Conservation (phyloP, 331 rosid genomes). For the Acacia concinna region DNA sequence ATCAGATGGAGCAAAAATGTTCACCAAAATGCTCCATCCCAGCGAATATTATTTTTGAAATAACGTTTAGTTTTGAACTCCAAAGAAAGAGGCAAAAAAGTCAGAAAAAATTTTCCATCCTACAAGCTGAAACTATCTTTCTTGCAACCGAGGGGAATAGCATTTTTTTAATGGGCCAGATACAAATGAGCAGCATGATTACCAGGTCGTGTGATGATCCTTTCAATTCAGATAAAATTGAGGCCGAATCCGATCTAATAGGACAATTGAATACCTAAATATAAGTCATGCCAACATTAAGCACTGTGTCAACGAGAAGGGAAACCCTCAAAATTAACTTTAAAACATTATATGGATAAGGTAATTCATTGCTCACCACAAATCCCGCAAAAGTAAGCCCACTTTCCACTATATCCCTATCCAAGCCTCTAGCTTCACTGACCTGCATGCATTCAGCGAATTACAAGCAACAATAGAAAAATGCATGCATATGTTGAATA, state of each 20-base stretch:
- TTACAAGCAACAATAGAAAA: conserved; percentile 29
- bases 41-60: neutral
- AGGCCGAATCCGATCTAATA: conserved; percentile 90
- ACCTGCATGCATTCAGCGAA: conserved; percentile 64
- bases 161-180: conserved; percentile 5
- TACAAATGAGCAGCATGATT: conserved; percentile 30
- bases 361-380: conserved; percentile 61
- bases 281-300: conserved; percentile 27
- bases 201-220: conserved; percentile 97
- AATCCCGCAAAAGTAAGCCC: conserved; percentile 90
- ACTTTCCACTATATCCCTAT: conserved; percentile 87
- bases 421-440: conserved; percentile 99
- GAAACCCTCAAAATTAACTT: neutral
- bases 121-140: conserved; percentile 10
- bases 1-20: neutral
- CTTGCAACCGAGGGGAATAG: neutral
- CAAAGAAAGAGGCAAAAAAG: neutral
- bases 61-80: neutral
- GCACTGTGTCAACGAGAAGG: conserved; percentile 19
- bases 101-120: neutral
- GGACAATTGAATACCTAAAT: conserved; percentile 96
- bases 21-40: neutral
- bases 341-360: neutral
- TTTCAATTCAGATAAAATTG: conserved; percentile 75
- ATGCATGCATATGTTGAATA: neutral